phyloP scores from a whole-genome alignment of 495 filamentous ascomycete genomes.

The Penicillium cosmopolitanum region DNA sequence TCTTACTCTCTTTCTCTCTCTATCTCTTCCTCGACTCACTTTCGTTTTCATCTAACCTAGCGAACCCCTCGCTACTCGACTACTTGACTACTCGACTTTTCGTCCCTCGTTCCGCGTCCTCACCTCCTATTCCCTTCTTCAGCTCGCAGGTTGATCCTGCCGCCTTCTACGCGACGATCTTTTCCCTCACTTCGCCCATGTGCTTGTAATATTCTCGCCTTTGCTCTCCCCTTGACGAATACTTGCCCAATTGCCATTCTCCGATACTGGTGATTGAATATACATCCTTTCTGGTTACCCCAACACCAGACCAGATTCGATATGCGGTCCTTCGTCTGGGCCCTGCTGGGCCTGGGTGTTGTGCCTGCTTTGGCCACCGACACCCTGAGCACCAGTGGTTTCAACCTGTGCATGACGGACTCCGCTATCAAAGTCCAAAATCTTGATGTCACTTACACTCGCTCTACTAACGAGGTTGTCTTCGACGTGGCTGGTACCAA shows the following conservation, averaged over 20 bases:
- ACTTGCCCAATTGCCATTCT: background rate
- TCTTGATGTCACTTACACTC: conserved; percentile 79
- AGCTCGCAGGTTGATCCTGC: conserved; percentile 38
- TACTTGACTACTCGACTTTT: background rate
- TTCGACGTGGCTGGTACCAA: conserved; percentile 88
- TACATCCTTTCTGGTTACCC: background rate
- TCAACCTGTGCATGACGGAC: conserved; percentile 70
- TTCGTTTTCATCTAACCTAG: background rate
- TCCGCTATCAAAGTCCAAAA: conserved; percentile 71
- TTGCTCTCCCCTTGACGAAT: conserved; percentile 8
- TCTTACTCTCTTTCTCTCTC: conserved; percentile 9
- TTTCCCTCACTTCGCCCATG: background rate
- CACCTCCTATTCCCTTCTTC: conserved; percentile 10
- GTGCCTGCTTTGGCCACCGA: conserved; percentile 63
- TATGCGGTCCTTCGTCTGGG: conserved; percentile 36
- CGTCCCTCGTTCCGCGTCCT: conserved; percentile 1
- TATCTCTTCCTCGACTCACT: background rate
- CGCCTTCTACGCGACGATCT: too few relatives aligned
- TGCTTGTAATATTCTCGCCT: background rate
- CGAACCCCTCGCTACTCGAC: background rate
- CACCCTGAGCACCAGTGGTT: conserved; percentile 78
- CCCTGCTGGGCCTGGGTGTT: conserved; percentile 36
- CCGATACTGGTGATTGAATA: background rate
- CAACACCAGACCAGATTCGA: conserved; percentile 12
- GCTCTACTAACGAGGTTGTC: conserved; percentile 65